Conservation (phyloP, 441 rosid genomes). For the Erodium chrysanthum region DNA sequence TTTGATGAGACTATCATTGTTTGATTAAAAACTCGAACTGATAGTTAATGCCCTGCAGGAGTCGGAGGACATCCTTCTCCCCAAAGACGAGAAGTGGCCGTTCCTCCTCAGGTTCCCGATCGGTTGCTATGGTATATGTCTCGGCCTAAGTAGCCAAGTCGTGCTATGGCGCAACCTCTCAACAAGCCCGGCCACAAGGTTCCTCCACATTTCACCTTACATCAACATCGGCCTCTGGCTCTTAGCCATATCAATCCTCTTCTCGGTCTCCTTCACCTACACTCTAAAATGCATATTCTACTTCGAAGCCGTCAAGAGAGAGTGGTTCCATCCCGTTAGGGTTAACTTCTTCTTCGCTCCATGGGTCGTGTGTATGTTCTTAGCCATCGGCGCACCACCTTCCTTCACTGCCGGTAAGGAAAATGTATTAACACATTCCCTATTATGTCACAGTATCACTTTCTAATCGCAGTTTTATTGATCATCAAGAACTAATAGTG, state of each 20-base stretch:
- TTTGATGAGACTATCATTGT: too few species aligned
- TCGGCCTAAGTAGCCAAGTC: slow-evolving; percentile 79
- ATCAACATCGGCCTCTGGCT: slow-evolving; percentile 59
- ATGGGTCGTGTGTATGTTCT: slow-evolving; percentile 62
- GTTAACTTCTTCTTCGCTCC: slow-evolving; percentile 94
- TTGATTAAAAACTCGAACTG: not conserved
- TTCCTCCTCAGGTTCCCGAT: not conserved
- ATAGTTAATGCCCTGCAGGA: slow-evolving; percentile 35
- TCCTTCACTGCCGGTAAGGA: too few species aligned
- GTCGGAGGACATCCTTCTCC: slow-evolving; percentile 70
- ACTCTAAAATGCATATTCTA: slow-evolving; percentile 44
- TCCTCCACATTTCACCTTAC: slow-evolving; percentile 43
- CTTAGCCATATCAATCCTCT: slow-evolving; percentile 42
- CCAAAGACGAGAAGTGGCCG: slow-evolving; percentile 28
- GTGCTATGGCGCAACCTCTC: slow-evolving; percentile 44
- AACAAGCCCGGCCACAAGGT: slow-evolving; percentile 41
- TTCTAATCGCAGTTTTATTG: too few species aligned
- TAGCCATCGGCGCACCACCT: slow-evolving; percentile 65
- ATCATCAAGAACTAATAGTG: too few species aligned
- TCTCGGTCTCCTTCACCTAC: slow-evolving; percentile 37
- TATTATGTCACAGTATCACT: too few species aligned
- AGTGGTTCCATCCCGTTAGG: slow-evolving; percentile 70
- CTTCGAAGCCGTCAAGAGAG: slow-evolving; percentile 83
- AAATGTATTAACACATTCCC: too few species aligned
- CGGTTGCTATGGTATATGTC: not conserved